Conservation (phyloP, 108 stramenopile species). For the Nitzschia palea region DNA sequence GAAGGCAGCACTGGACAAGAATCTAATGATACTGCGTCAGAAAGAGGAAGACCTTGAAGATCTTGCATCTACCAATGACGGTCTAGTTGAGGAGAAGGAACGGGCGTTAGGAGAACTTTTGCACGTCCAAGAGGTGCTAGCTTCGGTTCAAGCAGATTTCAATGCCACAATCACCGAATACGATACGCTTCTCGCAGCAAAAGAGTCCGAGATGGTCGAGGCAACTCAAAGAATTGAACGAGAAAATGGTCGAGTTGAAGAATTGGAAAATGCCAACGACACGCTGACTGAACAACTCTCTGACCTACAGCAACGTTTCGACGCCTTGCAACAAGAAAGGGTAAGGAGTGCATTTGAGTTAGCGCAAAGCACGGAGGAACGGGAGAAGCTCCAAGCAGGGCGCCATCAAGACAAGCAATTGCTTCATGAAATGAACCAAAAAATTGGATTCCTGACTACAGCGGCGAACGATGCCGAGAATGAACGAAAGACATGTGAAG, state of each 20-base stretch:
- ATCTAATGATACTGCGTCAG: background rate
- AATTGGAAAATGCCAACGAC: background rate
- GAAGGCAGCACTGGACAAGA: slow-evolving; percentile 67
- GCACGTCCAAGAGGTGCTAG: background rate
- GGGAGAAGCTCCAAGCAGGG: slow-evolving; percentile 17
- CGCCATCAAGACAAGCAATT: slow-evolving; percentile 3
- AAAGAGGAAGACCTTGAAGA: slow-evolving; percentile 30
- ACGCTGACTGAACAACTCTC: background rate
- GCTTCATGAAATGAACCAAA: slow-evolving; percentile 9
- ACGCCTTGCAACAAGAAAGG: slow-evolving; percentile 20
- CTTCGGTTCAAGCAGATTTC: slow-evolving; percentile 1
- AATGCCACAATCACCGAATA: slow-evolving; percentile 10
- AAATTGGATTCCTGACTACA: background rate
- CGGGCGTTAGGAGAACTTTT: slow-evolving; percentile 2
- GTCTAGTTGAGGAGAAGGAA: slow-evolving; percentile 31
- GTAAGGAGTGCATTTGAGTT: slow-evolving; percentile 24
- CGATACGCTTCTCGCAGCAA: slow-evolving; percentile 49
- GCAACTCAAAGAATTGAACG: slow-evolving; percentile 19
- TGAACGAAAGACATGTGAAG: background rate
- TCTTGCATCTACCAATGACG: background rate
- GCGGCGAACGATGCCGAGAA: slow-evolving; percentile 11
- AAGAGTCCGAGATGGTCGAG: slow-evolving; percentile 46
- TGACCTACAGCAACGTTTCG: slow-evolving; percentile 11
- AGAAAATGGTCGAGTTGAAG: background rate
- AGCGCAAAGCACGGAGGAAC: slow-evolving; percentile 14